phyloP scores from a whole-genome alignment of 768 basidiomycete genomes.

The Trametes villosa region DNA sequence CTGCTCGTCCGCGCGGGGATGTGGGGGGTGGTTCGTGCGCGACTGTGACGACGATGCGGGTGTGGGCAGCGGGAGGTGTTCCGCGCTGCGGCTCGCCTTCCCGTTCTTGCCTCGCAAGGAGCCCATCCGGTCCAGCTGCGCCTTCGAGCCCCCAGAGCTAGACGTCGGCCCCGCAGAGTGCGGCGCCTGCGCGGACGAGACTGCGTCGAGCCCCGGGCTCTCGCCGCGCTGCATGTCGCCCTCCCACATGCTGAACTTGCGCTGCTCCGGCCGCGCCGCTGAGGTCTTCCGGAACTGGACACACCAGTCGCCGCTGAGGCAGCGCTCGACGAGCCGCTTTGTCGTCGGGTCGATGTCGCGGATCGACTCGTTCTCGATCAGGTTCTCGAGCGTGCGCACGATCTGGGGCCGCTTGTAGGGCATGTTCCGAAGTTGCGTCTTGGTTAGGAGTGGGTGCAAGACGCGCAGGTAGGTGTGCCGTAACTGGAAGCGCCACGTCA shows the following conservation, averaged over 20 bases:
- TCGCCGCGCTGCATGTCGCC: slow-evolving; percentile 36
- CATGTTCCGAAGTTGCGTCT: slow-evolving; percentile 82
- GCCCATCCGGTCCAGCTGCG: slow-evolving; percentile 41
- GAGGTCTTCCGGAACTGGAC: slow-evolving; percentile 58
- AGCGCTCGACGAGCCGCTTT: slow-evolving; percentile 88
- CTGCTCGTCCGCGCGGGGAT: background rate
- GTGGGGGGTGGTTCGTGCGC: slow-evolving; percentile 25
- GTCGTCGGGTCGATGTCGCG: slow-evolving; percentile 88
- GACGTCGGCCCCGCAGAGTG: slow-evolving; percentile 7
- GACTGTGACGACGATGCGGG: slow-evolving; percentile 46
- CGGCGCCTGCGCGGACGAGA: slow-evolving; percentile 43
- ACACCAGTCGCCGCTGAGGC: slow-evolving; percentile 88
- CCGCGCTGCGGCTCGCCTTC: slow-evolving; percentile 70
- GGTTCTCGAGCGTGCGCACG: slow-evolving; percentile 76
- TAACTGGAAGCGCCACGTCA: slow-evolving; percentile 48
- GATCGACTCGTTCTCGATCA: slow-evolving; percentile 73
- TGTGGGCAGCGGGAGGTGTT: slow-evolving; percentile 51
- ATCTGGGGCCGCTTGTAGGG: slow-evolving; percentile 95
- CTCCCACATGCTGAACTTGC: slow-evolving; percentile 36
- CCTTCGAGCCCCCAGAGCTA: slow-evolving; percentile 9
- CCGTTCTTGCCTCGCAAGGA: slow-evolving; percentile 42
- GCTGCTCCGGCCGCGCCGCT: slow-evolving; percentile 17
- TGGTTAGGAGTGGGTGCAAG: slow-evolving; percentile 90
- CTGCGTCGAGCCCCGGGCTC: slow-evolving; percentile 50
- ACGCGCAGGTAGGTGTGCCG: slow-evolving; percentile 98